Evolutionary conservation across 2,329 filamentous ascomycete species (phyloP).

Genomic region (Myriangium duriaei): DNA sequence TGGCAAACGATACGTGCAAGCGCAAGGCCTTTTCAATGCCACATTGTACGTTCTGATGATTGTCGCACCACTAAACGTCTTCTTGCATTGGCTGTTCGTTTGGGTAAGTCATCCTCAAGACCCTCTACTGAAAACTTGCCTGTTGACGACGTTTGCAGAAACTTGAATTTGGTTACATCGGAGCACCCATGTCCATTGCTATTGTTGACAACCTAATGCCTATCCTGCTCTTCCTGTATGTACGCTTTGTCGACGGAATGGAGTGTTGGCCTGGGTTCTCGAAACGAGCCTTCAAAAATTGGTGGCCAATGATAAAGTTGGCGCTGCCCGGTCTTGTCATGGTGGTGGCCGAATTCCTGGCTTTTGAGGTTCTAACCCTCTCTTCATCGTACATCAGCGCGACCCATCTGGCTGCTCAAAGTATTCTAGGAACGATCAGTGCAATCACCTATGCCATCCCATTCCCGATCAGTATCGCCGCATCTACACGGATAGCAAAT

Average conservation of each 20-base stretch:
- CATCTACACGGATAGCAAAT: slow-evolving; percentile 79
- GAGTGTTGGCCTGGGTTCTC: slow-evolving; percentile 72
- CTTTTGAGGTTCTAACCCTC: slow-evolving; percentile 83
- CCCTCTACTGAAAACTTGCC: no score
- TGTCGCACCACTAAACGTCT: slow-evolving; percentile 66
- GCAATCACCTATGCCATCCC: slow-evolving; percentile 33
- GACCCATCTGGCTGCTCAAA: slow-evolving; percentile 74
- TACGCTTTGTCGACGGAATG: slow-evolving; percentile 53
- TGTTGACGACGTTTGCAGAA: slow-evolving; percentile 13
- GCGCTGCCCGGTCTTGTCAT: slow-evolving; percentile 81
- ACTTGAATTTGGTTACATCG: slow-evolving; percentile 56
- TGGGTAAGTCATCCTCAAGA: slow-evolving; percentile 47
- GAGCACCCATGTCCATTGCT: slow-evolving; percentile 63
- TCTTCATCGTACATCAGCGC: slow-evolving; percentile 66
- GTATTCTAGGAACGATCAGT: slow-evolving; percentile 48
- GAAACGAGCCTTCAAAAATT: slow-evolving; percentile 54
- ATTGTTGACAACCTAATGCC: slow-evolving; percentile 65
- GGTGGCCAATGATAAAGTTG: slow-evolving; percentile 72
- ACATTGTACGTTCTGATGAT: slow-evolving; percentile 71
- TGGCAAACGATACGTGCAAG: slow-evolving; percentile 75
- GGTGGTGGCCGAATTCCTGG: slow-evolving; percentile 84
- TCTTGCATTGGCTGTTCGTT: slow-evolving; percentile 69
- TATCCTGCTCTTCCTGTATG: slow-evolving; percentile 56
- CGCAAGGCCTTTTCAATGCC: slow-evolving; percentile 71
- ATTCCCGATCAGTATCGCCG: slow-evolving; percentile 80